A percentile compares a stretch with the other conserved stretches of the same genome.
phyloP scores from a whole-genome alignment of 805 yeast species.

The Cyberlindnera euphorbiae region DNA sequence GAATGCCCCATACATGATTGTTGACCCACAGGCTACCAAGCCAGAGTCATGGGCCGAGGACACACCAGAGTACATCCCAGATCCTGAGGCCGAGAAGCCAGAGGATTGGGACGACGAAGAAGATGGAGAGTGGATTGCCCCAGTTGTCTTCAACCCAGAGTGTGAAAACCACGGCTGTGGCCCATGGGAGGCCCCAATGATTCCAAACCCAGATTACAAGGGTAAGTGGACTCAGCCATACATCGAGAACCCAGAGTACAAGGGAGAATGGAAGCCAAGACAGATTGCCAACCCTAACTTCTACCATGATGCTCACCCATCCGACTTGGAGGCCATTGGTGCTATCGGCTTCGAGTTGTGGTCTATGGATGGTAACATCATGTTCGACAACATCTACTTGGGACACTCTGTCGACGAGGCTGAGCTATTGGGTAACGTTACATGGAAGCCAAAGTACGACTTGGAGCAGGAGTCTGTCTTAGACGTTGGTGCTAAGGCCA shows the following conservation, averaged over 20 bases:
- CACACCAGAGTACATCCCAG: conserved; percentile 51
- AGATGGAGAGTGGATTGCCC: conserved; percentile 82
- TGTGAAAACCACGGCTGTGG: conserved; percentile 79
- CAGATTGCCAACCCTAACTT: conserved; percentile 65
- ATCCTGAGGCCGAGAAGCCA: conserved; percentile 65
- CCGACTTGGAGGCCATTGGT: conserved; percentile 62
- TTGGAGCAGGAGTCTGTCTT: conserved; percentile 39
- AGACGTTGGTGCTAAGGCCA: conserved; percentile 1
- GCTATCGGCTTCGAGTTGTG: conserved; percentile 87
- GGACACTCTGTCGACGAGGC: conserved; percentile 87
- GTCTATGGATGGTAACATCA: conserved; percentile 72
- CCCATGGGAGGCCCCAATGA: conserved; percentile 62
- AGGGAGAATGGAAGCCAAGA: conserved; percentile 75
- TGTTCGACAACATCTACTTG: conserved; percentile 79
- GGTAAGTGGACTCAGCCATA: conserved; percentile 77
- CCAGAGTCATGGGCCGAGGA: conserved; percentile 82
- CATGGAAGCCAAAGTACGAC: conserved; percentile 53
- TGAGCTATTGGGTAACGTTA: conserved; percentile 72
- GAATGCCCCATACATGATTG: conserved; percentile 54
- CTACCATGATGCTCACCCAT: conserved; percentile 52
- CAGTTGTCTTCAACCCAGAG: conserved; percentile 65
- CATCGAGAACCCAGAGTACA: conserved; percentile 68
- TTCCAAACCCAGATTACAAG: conserved; percentile 63
- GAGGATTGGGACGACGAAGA: conserved; percentile 86
- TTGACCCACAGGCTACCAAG: conserved; percentile 60